phyloP scores from a whole-genome alignment of 176 grass and related monocot species.

The Urochloa ruziziensis region DNA sequence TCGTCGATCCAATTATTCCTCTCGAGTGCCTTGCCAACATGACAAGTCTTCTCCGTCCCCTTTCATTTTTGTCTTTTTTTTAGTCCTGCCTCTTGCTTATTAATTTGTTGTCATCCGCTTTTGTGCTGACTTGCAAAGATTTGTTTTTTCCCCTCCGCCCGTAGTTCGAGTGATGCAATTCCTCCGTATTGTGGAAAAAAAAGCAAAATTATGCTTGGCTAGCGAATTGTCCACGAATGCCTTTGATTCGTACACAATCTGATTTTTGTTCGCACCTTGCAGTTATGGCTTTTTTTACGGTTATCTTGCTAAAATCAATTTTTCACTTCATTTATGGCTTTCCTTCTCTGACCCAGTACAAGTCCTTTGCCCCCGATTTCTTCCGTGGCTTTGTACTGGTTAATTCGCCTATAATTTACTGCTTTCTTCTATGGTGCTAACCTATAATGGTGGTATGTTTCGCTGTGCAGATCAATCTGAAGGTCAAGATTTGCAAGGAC shows the following conservation, averaged over 20 bases:
- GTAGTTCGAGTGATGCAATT: neutral
- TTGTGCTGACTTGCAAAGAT: neutral
- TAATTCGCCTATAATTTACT: neutral
- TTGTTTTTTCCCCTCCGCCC: neutral
- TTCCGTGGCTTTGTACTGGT: neutral
- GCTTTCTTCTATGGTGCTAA: neutral
- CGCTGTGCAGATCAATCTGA: conserved; percentile 78
- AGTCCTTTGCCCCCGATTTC: neutral
- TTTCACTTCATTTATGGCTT: conserved; percentile 28
- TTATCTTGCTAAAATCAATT: neutral
- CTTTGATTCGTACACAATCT: neutral
- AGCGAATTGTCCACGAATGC: neutral
- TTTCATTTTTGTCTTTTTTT: neutral
- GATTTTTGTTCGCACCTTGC: neutral
- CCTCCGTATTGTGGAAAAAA: neutral
- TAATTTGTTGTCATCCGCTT: neutral
- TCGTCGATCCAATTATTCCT: neutral
- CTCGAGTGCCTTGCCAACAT: conserved; percentile 1
- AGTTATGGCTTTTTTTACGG: neutral
- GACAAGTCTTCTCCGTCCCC: neutral
- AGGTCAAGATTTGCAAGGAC: conserved; percentile 91
- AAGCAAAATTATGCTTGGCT: neutral
- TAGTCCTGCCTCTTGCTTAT: neutral
- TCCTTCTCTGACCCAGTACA: neutral
- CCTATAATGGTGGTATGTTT: neutral